A percentile compares a stretch with the other conserved stretches of the same genome.
Conservation (phyloP, 306 rosid species). For the Malus sieversii region DNA sequence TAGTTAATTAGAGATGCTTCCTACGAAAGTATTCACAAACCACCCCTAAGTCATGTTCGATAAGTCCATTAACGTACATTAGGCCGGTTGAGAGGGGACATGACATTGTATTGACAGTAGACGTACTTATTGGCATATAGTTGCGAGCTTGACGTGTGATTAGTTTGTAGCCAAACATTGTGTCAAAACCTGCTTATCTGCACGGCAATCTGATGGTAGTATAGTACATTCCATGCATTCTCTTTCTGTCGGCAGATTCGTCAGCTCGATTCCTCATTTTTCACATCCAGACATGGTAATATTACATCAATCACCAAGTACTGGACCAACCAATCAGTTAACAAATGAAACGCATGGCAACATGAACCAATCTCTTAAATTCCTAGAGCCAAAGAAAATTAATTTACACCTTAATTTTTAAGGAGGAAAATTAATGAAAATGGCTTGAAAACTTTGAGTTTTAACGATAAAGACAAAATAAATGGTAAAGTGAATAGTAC, state of each 20-base stretch:
- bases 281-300: neutral
- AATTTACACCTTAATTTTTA: neutral
- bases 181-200: neutral
- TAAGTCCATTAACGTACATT: neutral
- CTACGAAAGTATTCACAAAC: neutral
- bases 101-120: no score
- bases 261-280: neutral
- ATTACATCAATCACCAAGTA: neutral
- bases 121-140: neutral
- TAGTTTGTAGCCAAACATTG: neutral
- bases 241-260: neutral
- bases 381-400: neutral
- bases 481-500: no score
- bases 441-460: no score
- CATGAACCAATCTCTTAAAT: neutral
- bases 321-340: neutral
- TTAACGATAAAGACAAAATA: no score
- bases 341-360: neutral
- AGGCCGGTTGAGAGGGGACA: no score
- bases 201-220: neutral
- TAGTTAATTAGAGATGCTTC: neutral
- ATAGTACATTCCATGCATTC: neutral
- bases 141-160: neutral
- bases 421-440: no score
- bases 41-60: neutral